Evolutionary conservation across 2,329 filamentous ascomycete species (phyloP), one percentile per base, ranked within the genome.

Genomic region (Cryphonectria naterciae): DNA sequence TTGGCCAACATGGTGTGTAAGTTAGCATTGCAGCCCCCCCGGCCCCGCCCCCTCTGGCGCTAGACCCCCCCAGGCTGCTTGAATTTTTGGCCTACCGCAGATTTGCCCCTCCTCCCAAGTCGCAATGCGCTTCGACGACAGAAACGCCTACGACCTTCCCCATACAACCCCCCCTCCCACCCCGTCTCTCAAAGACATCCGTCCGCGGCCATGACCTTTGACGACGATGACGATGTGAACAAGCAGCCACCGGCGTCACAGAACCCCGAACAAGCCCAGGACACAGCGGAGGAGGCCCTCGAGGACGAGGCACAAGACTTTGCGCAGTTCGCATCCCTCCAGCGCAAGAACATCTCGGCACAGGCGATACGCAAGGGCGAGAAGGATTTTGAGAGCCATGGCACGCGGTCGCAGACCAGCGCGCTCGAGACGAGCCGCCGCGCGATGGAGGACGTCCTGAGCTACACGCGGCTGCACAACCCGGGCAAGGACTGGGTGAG

Each of bases 301-400:
- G 91, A 91, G 56, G 95, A 97, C 76, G 92, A 95, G 79, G 88
- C 91, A 1, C 94, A 95, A 77, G 95, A 98, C 82, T 98, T 95
- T 80, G 91, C 93, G 74, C 91, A 95, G 73, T 90, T 91, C 73
- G 83, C 83, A 4, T 82, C 86, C 41, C 81, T 86, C 73, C 79
- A 83, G 72, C 87, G 87, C 77, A 82, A 83, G 68, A 82, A 83
- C 63, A 80, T 85, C 60, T 86, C 86, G 11, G 80, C 85, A 66
- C 89, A 89, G 75, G 87, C 95, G 15, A 94, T 97, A 49, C 94
- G 95, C 75, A 93, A 94, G 74, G 96, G 96, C 72, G 94, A 97
- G 80, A 99, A 99, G 81, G 96, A 99, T 83, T 99, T 98, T 80
- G 96, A 98, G 82, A 91, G 93, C 39, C 94, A 98, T 81, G 93